phyloP scores from a whole-genome alignment of 2,329 filamentous ascomycete genomes.

The Alternaria gansuensis region DNA sequence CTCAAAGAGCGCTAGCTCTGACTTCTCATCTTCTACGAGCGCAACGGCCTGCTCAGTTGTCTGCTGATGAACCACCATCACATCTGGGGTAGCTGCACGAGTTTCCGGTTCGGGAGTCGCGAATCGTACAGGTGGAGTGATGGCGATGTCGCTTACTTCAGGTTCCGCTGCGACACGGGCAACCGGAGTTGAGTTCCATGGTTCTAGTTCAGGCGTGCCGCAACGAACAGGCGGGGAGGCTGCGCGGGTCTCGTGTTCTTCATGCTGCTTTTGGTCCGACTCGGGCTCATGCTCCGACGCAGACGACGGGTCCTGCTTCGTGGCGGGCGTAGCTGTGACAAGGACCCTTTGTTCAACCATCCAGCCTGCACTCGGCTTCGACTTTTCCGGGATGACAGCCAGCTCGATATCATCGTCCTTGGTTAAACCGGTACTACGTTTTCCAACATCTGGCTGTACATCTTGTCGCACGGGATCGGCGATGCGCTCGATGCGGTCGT shows the following conservation, averaged over 20 bases:
- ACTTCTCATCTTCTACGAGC: background rate
- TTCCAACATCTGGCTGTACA: background rate
- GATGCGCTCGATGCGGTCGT: background rate
- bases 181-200: constrained; percentile 15
- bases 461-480: background rate
- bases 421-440: background rate
- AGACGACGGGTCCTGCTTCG: background rate
- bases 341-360: constrained; percentile 17
- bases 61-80: background rate
- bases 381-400: constrained; percentile 15
- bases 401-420: constrained; percentile 6
- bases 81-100: background rate
- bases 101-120: constrained; percentile 7
- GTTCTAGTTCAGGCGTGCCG: constrained; percentile 17
- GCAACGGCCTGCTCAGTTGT: background rate
- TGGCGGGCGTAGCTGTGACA: constrained; percentile 15
- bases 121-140: background rate
- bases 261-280: background rate
- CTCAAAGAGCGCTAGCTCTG: background rate
- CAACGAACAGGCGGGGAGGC: constrained; percentile 16
- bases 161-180: constrained; percentile 4
- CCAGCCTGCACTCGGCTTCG: constrained; percentile 18
- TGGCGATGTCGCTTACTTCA: background rate
- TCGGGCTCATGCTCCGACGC: constrained; percentile 1
- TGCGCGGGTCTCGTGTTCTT: background rate